phyloP scores from a whole-genome alignment of 257 asterid genomes.

The Nicotiana paniculata region DNA sequence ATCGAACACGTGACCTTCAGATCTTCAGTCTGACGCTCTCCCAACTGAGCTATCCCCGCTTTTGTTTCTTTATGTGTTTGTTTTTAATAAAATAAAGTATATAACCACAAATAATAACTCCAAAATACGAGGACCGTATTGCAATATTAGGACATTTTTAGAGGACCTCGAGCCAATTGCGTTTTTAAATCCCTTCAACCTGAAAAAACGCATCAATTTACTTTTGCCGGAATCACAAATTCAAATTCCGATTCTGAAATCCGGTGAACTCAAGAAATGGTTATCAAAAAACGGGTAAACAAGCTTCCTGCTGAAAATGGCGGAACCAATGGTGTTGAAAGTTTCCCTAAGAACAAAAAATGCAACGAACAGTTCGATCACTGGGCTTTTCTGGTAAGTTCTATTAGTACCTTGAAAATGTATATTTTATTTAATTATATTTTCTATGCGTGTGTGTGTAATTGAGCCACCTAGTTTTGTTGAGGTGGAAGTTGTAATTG shows the following conservation, averaged over 20 bases:
- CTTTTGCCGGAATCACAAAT: too few species aligned
- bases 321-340: background rate
- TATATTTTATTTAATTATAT: background rate
- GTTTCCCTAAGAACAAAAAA: background rate
- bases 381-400: slow-evolving; percentile 38
- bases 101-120: too few species aligned
- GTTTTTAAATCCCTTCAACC: too few species aligned
- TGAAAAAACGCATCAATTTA: too few species aligned
- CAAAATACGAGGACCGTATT: too few species aligned
- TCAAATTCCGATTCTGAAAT: too few species aligned
- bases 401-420: background rate
- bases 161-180: too few species aligned
- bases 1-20: slow-evolving; percentile 92
- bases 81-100: too few species aligned
- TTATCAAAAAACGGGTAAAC: slow-evolving; percentile 6
- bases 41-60: slow-evolving; percentile 93
- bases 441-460: background rate
- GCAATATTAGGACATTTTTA: too few species aligned
- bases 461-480: too few species aligned
- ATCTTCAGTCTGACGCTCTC: slow-evolving; percentile 91
- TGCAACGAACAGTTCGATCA: slow-evolving; percentile 16
- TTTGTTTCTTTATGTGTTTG: too few species aligned
- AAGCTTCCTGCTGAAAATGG: background rate
- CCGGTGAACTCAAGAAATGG: slow-evolving; percentile 2
- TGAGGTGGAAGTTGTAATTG: too few species aligned